Evolutionary conservation across 139 green algal genomes (phyloP), one percentile per base, ranked within the genome.

Genomic region (Picochlorum sp.): DNA sequence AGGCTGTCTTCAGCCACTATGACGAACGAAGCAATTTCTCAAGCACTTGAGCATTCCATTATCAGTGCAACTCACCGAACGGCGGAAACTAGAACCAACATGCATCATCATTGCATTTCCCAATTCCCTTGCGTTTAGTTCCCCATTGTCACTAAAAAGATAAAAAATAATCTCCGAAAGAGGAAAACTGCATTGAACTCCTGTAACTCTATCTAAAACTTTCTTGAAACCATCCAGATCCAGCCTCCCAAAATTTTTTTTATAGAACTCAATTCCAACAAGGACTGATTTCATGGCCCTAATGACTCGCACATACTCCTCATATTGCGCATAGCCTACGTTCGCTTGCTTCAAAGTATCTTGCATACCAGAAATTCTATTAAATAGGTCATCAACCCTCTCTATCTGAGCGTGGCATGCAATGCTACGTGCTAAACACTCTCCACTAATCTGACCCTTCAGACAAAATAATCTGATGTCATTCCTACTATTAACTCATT

Each of bases 351-450:
- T 36, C 7, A 78, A 55, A 22, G 50, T 40, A 1, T 44, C 3
- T 10, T 58, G 64, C 63, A 80, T 58, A 12, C 33, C 29, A 18
- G 78, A 61, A 14, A 68, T 33, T 44, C 58, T 71, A 51, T 64
- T 31, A 9, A 80, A 40, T 29, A 72, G 71, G 25, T 40, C 16
- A 14, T 78, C 68, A 7, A 80, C 41, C 20, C 54, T 30, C 18
- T 64, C 62, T 22, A 63, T 36, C 13, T 52, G 45, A 1, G 57
- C 64, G 20, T 51, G 58, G 6, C 35, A 32, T 2, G 74, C 64
- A 14, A 80, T 40, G 44, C 55, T 68, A 41, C 51, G 52, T 5
- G 68, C 73, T 60, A 80, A 80, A 32, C 70, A 64, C 2, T 10
- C 50, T 1, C 63, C 73, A 32, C 37, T 43, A 20, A 80, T 80